Percentiles rank a stretch among this genome's conserved stretches.
These are phyloP conservation scores for Tarenaya hassleriana DNA, from an alignment of 345 rosid species.

Conservation along the genomic window DNA sequence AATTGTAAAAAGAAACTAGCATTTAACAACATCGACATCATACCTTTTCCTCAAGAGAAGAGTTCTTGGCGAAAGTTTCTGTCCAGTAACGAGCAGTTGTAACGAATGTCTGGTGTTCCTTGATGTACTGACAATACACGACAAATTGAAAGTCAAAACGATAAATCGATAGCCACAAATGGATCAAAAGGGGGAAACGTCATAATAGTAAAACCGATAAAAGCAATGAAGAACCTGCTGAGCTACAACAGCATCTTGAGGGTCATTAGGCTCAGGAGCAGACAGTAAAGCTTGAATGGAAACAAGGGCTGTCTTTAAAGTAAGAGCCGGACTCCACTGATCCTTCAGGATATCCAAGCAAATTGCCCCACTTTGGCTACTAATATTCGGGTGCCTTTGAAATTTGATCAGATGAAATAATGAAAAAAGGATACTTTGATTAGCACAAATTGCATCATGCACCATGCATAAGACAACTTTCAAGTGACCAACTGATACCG, in stretches of 20 bases:
- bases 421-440: background rate
- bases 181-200: background rate
- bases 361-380: conserved; percentile 99
- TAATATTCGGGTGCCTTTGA: conserved; percentile 92
- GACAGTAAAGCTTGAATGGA: conserved; percentile 93
- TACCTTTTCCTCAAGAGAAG: conserved; percentile 87
- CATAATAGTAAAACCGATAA: background rate
- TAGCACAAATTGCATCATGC: conserved; percentile 1
- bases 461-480: background rate
- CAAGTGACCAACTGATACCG: background rate
- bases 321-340: conserved; percentile 99
- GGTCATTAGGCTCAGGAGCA: conserved; percentile 92
- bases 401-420: conserved; percentile 10
- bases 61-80: conserved; percentile 80
- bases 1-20: background rate
- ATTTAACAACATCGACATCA: background rate
- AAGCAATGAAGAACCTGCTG: conserved; percentile 57
- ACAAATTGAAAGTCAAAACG: background rate
- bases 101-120: conserved; percentile 76
- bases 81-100: conserved; percentile 99
- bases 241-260: conserved; percentile 99
- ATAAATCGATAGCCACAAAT: background rate
- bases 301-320: conserved; percentile 94
- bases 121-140: conserved; percentile 57
- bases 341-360: conserved; percentile 97